Conservation (phyloP, 371 early-diverging fungal species). For the Mortierella sp. region DNA sequence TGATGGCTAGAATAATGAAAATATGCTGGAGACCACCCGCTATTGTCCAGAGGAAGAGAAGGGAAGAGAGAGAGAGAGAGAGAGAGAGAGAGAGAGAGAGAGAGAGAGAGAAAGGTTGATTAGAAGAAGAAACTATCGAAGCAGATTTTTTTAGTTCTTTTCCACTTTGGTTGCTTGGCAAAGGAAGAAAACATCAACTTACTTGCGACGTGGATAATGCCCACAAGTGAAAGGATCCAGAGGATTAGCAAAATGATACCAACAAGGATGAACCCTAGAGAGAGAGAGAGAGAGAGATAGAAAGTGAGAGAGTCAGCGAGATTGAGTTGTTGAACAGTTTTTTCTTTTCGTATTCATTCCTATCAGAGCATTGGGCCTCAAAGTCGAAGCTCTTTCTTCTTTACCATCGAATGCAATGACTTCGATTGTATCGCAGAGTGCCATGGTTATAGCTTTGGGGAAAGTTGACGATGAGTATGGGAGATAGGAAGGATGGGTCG, state of each 20-base stretch:
- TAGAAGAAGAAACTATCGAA: no score
- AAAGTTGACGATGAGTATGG: background rate
- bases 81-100: background rate
- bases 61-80: background rate
- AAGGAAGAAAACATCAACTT: background rate
- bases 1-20: constrained; percentile 19
- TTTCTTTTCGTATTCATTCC: no score
- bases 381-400: no score
- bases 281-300: background rate
- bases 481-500: background rate
- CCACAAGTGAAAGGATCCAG: constrained; percentile 25
- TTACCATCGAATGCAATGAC: constrained; percentile 16
- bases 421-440: constrained; percentile 26
- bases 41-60: background rate
- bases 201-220: constrained; percentile 15
- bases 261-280: constrained; percentile 29
- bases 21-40: constrained; percentile 18
- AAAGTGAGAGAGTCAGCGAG: background rate
- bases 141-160: no score
- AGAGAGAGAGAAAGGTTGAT: background rate
- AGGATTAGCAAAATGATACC: constrained; percentile 23
- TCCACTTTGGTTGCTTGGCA: background rate
- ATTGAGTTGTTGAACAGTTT: background rate
- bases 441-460: background rate
- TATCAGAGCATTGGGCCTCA: no score